A percentile compares a stretch with the other conserved stretches of the same genome.
Conservation (phyloP, 495 filamentous ascomycete genomes). For the Tetracladium setigerum region DNA sequence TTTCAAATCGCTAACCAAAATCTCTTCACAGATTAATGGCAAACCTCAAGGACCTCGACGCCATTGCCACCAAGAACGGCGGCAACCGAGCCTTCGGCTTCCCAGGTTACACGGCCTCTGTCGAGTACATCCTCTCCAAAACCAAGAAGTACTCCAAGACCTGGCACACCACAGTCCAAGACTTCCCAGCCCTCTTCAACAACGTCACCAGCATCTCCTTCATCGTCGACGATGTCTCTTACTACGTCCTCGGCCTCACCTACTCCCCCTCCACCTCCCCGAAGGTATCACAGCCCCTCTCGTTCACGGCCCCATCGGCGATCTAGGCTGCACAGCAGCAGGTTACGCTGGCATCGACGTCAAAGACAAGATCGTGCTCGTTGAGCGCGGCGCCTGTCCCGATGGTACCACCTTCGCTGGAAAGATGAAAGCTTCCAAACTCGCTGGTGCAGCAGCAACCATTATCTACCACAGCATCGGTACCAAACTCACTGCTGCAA, state of each 20-base stretch:
- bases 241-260: conserved; percentile 31
- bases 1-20: conserved; percentile 1
- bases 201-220: conserved; percentile 29
- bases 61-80: conserved; percentile 34
- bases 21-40: conserved; percentile 20
- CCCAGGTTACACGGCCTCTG: conserved; percentile 36
- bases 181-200: conserved; percentile 33
- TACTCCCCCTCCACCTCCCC: conserved; percentile 34
- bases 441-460: conserved; percentile 30
- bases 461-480: conserved; percentile 30
- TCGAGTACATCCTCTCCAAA: conserved; percentile 31
- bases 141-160: conserved; percentile 21
- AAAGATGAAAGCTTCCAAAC: conserved; percentile 27
- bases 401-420: conserved; percentile 34
- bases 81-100: conserved; percentile 41
- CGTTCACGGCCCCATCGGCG: conserved; percentile 29
- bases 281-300: conserved; percentile 33
- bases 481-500: conserved; percentile 23
- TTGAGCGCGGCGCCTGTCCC: conserved; percentile 31
- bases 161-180: conserved; percentile 30
- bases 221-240: conserved; percentile 24
- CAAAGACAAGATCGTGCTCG: conserved; percentile 35
- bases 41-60: conserved; percentile 25
- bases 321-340: conserved; percentile 27
- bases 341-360: conserved; percentile 31